Conservation (phyloP, 2,329 filamentous ascomycete genomes). For the Alternaria tenuissima region DNA sequence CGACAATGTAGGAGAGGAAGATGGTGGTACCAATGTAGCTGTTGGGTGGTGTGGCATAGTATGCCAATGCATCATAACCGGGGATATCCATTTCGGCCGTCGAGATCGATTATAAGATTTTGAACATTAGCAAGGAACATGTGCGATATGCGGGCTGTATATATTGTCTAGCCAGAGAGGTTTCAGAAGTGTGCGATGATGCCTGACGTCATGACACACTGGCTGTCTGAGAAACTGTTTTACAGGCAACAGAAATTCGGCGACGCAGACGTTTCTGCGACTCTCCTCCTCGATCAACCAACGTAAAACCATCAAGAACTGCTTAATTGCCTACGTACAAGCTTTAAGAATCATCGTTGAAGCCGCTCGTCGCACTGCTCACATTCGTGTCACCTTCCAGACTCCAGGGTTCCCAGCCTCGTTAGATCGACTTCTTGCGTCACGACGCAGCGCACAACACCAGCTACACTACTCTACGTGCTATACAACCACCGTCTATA, state of each 20-base stretch:
- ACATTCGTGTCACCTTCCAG: not conserved
- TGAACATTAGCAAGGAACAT: not conserved
- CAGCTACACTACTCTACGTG: not conserved
- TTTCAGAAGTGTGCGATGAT: conserved; percentile 21
- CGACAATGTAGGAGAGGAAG: conserved; percentile 43
- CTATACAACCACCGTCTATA: not conserved
- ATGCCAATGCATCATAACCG: conserved; percentile 9
- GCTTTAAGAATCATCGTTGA: not conserved
- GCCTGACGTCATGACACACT: conserved; percentile 44
- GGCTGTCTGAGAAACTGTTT: conserved; percentile 29
- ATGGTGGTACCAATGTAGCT: conserved; percentile 42
- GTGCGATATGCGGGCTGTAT: not conserved
- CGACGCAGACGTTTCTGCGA: conserved; percentile 20
- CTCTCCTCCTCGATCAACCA: not conserved
- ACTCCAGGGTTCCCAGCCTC: not conserved
- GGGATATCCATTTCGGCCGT: conserved; percentile 18
- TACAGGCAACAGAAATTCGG: conserved; percentile 13
- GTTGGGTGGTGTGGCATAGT: conserved; percentile 35
- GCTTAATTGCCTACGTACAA: not conserved
- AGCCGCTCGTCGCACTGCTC: not conserved
- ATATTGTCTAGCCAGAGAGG: not conserved
- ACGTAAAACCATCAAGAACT: not conserved
- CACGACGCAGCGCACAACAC: not conserved
- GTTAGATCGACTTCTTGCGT: not conserved
- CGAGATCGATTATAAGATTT: not conserved